These are phyloP conservation scores for Vitis vinifera DNA, from an alignment of 164 flowering plant genomes.

Conservation along the genomic window DNA sequence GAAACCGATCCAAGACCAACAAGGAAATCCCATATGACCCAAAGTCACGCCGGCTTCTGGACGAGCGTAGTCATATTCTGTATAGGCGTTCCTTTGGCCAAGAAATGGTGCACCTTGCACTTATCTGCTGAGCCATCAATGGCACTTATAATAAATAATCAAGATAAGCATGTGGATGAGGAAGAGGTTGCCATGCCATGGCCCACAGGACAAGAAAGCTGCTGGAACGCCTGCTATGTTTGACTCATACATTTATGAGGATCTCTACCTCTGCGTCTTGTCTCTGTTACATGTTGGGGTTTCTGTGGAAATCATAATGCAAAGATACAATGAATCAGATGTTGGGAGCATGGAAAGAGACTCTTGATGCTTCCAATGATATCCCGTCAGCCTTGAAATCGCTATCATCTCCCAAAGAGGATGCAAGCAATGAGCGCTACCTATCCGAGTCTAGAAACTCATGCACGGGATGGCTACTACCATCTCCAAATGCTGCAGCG, in stretches of 20 bases:
- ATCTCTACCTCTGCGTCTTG: slow-evolving; percentile 78
- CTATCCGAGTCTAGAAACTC: too few species aligned
- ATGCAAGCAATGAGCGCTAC: too few species aligned
- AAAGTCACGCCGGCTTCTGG: too few species aligned
- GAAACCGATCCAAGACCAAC: too few species aligned
- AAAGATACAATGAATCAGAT: slow-evolving; percentile 28
- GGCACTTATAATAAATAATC: slow-evolving; percentile 85
- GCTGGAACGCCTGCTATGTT: slow-evolving; percentile 89
- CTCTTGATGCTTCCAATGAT: too few species aligned
- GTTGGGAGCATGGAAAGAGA: too few species aligned
- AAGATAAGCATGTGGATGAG: slow-evolving; percentile 88
- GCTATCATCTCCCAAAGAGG: too few species aligned
- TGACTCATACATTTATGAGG: slow-evolving; percentile 95
- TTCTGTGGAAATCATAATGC: slow-evolving; percentile 96
- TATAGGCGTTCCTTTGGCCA: slow-evolving; percentile 99
- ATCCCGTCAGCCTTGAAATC: too few species aligned
- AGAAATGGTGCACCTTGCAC: slow-evolving; percentile 95
- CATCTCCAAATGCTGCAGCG: too few species aligned
- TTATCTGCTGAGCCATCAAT: slow-evolving; percentile 90
- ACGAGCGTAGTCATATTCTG: neutral
- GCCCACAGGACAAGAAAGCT: slow-evolving; percentile 87
- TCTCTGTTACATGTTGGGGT: slow-evolving; percentile 88
- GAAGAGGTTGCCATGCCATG: slow-evolving; percentile 90
- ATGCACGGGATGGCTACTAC: too few species aligned
- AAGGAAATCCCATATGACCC: too few species aligned